phyloP scores from a whole-genome alignment of 2,329 filamentous ascomycete genomes.

The Aspergillus felis region DNA sequence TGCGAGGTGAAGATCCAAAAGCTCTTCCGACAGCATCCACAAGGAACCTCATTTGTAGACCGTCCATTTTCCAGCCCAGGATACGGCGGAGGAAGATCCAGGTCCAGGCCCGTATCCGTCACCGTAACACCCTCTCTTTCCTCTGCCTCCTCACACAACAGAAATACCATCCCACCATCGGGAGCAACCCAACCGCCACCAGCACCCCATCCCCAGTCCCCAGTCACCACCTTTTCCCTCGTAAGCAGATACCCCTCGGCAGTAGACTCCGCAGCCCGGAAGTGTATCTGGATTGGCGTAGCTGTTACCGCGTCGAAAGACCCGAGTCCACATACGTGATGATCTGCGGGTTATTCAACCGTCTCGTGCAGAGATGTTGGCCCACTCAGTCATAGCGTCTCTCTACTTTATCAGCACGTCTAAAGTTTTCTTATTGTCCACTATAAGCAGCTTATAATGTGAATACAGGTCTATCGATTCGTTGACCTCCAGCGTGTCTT shows the following conservation, averaged over 20 bases:
- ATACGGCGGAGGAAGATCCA: not conserved
- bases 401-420: too few species aligned
- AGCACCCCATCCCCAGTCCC: conserved; percentile 6
- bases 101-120: not conserved
- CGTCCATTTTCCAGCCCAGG: not conserved
- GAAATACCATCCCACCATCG: not conserved
- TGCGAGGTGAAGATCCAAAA: too few species aligned
- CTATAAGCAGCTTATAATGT: too few species aligned
- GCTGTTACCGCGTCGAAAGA: conserved; percentile 6
- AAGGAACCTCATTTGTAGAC: too few species aligned
- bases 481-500: too few species aligned
- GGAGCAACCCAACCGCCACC: not conserved
- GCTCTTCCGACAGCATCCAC: too few species aligned
- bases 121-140: not conserved
- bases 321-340: conserved; percentile 7
- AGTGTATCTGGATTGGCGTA: conserved; percentile 14
- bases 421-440: too few species aligned
- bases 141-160: not conserved
- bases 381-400: too few species aligned
- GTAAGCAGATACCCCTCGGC: conserved; percentile 2
- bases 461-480: too few species aligned
- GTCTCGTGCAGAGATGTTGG: too few species aligned
- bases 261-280: conserved; percentile 11
- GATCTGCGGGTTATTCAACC: not conserved
- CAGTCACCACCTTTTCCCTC: conserved; percentile 9